Evolutionary conservation across 2,329 filamentous ascomycete species (phyloP), one percentile per base, ranked within the genome.

Genomic region (Aureobasidium leucospermi): DNA sequence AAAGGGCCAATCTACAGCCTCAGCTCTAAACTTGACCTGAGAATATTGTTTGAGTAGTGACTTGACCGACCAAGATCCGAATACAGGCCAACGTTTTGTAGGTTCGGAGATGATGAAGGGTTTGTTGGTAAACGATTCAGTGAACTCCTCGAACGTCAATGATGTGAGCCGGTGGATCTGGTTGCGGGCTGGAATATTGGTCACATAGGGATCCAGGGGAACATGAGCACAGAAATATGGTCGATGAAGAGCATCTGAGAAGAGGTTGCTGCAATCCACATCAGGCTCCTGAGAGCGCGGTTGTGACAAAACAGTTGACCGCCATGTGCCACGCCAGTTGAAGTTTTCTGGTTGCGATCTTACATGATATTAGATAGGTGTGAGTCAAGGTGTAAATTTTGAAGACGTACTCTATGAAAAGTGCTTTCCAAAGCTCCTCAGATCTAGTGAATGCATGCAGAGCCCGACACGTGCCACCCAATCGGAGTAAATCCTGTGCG

Each of bases 1-100:
- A 63, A 96, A 82, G 0, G 86, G 84, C 93, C 93, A 97, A 74
- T 96, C 90, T 5, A 97, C 92, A 0, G 91, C 88, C 78, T 97
- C 94, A 9, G 93, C 93, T 42, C 90, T 85, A 73, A 97, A 96
- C 53, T 82, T 79, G 2, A 87, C 80, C 52, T 85, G 74, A 0
- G 80, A 77, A 70, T 91, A 90, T 62, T 79, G 76, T n/a, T 77
- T 67, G 0, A 87, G 76, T 1, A 97, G 79, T 9, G 74, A 74
- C n/a, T 87, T 79, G 10, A 88, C 80, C 3, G 82, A 86, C 93
- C 93, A 97, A 31, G 81, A 76, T 39, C 80, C 78, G 72, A 82
- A 91, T 1, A 87, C 85, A 1, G 89, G 89, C 93, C 94, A 97
- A 62, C 83, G 71, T 67, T 85, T 88, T 61, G 96, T 88, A 15